phyloP scores from a whole-genome alignment of 2,329 filamentous ascomycete genomes.

The Colletotrichum simmondsii region DNA sequence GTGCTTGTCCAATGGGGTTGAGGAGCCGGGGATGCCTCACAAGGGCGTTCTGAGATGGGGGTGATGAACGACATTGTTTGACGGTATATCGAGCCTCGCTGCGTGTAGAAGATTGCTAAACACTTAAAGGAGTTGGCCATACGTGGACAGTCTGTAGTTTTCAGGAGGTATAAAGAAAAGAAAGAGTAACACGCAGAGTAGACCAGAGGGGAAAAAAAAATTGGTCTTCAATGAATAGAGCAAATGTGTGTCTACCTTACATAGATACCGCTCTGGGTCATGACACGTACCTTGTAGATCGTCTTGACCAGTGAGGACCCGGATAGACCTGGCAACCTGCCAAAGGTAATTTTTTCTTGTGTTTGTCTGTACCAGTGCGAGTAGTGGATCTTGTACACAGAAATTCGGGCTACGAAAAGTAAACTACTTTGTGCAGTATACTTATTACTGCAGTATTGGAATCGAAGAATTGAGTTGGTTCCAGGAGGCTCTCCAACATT shows the following conservation, averaged over 20 bases:
- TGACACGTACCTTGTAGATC: neutral
- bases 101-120: neutral
- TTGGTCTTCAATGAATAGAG: neutral
- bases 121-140: neutral
- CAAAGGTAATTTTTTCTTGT: too few relatives aligned
- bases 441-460: too few relatives aligned
- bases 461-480: too few relatives aligned
- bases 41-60: neutral
- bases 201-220: neutral
- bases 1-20: slow-evolving; percentile 72
- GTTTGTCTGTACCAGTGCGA: too few relatives aligned
- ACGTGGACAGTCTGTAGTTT: neutral
- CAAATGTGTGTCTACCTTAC: neutral
- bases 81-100: neutral
- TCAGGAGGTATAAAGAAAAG: neutral
- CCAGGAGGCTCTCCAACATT: neutral
- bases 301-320: neutral
- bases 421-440: too few relatives aligned
- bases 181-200: neutral
- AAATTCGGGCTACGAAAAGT: too few relatives aligned
- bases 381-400: too few relatives aligned
- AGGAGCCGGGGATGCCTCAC: neutral
- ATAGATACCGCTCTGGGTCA: neutral
- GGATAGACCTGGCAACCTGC: neutral
- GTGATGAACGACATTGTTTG: neutral